Percentiles rank a stretch among this genome's conserved stretches.
These are phyloP conservation scores for Chlorencoelia australis DNA, from an alignment of 2,329 filamentous ascomycete species.

Conservation along the genomic window DNA sequence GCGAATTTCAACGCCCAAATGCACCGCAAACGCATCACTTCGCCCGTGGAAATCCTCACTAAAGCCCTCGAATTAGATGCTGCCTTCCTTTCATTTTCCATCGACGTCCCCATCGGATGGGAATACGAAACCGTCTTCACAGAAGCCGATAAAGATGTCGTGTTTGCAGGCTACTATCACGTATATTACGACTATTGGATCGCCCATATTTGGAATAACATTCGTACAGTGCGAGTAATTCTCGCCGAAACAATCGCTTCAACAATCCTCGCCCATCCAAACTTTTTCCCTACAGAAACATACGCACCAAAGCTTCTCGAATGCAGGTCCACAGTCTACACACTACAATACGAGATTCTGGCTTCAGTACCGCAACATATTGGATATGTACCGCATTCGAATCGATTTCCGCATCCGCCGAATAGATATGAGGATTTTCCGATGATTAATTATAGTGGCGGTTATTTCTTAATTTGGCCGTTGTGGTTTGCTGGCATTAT, in stretches of 20 bases:
- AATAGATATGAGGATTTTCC: conserved; percentile 1
- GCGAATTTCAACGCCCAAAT: conserved; percentile 14
- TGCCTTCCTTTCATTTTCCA: conserved; percentile 11
- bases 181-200: conserved; percentile 21
- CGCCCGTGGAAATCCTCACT: conserved; percentile 12
- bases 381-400: not conserved
- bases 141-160: conserved; percentile 14
- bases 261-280: too few species aligned
- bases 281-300: too few species aligned
- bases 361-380: conserved; percentile 21
- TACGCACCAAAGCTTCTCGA: too few species aligned
- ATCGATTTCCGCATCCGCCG: not conserved
- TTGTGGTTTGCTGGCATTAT: conserved; percentile 19
- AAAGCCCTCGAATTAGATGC: conserved; percentile 18
- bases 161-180: conserved; percentile 23
- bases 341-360: conserved; percentile 18
- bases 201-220: conserved; percentile 22
- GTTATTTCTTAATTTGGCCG: conserved; percentile 23
- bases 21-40: not conserved
- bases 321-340: too few species aligned
- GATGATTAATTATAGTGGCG: conserved; percentile 11
- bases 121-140: conserved; percentile 18
- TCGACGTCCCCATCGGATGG: conserved; percentile 14
- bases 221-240: conserved; percentile 18
- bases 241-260: conserved; percentile 18